phyloP scores from a whole-genome alignment of 2,329 filamentous ascomycete genomes.

The Microsporum audouinii region DNA sequence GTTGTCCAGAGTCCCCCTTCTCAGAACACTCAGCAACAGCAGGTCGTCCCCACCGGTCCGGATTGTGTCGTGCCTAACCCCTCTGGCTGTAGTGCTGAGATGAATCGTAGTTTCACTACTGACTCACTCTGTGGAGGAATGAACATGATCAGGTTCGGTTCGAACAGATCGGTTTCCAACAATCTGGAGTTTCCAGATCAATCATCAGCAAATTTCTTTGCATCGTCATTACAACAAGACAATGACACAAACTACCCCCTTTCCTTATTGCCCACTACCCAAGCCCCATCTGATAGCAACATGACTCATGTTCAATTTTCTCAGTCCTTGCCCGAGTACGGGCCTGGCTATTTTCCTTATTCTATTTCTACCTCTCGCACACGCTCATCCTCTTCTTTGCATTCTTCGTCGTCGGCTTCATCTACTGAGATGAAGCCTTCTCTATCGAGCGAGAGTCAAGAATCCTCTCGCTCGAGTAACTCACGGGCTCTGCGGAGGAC shows the following conservation, averaged over 20 bases:
- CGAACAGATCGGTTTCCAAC: conserved; percentile 24
- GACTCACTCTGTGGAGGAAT: conserved; percentile 35
- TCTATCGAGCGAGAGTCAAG: conserved; percentile 37
- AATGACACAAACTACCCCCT: conserved; percentile 22
- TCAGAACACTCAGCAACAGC: background rate
- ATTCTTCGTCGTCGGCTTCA: conserved; percentile 25
- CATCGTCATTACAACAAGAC: conserved; percentile 19
- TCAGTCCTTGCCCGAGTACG: conserved; percentile 22
- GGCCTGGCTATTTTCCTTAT: conserved; percentile 25
- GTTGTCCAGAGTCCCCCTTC: conserved; percentile 2
- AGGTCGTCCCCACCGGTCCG: conserved; percentile 6
- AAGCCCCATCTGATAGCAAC: conserved; percentile 17
- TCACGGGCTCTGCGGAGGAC: conserved; percentile 38
- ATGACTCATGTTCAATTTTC: conserved; percentile 23
- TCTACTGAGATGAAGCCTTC: conserved; percentile 42
- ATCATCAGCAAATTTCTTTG: conserved; percentile 20
- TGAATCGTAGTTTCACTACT: conserved; percentile 37
- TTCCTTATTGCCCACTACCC: conserved; percentile 19
- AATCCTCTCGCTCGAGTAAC: conserved; percentile 33
- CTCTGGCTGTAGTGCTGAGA: conserved; percentile 23
- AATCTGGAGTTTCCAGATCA: conserved; percentile 17
- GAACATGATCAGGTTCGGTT: conserved; percentile 36
- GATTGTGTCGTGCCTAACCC: conserved; percentile 2
- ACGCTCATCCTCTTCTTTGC: conserved; percentile 22
- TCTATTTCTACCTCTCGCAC: conserved; percentile 19